A percentile compares a stretch with the other conserved stretches of the same genome.
phyloP scores from a whole-genome alignment of 2,329 filamentous ascomycete genomes.

The Seiridium unicorne region DNA sequence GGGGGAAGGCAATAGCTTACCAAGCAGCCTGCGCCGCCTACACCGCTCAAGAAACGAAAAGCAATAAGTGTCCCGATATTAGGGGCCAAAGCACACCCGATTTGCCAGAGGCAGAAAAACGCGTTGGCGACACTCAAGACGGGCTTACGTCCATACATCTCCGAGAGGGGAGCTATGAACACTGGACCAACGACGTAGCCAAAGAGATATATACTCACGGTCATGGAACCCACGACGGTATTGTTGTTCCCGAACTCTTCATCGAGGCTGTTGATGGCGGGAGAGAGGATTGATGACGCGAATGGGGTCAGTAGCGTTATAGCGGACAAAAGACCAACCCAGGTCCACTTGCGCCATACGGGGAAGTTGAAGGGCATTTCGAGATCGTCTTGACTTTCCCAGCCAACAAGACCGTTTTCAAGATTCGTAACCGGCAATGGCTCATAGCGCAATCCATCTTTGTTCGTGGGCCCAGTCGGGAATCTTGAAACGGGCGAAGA shows the following conservation, averaged over 20 bases:
- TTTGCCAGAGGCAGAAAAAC: conserved; percentile 55
- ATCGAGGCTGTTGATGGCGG: background rate
- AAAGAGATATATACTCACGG: conserved; percentile 7
- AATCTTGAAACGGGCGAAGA: too few relatives aligned
- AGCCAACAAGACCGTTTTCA: too few relatives aligned
- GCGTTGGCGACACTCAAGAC: conserved; percentile 51
- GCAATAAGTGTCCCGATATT: conserved; percentile 50
- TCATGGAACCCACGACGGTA: background rate
- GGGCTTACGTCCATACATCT: conserved; percentile 54
- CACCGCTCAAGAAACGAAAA: conserved; percentile 55
- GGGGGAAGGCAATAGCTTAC: too few relatives aligned
- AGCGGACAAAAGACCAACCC: too few relatives aligned
- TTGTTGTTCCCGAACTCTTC: conserved; percentile 5
- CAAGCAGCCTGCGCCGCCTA: conserved; percentile 43
- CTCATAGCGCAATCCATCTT: too few relatives aligned
- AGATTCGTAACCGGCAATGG: too few relatives aligned
- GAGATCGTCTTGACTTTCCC: too few relatives aligned
- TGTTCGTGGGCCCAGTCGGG: too few relatives aligned
- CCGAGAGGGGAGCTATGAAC: conserved; percentile 57
- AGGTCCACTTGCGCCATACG: too few relatives aligned
- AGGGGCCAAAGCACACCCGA: conserved; percentile 61
- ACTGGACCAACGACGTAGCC: conserved; percentile 42
- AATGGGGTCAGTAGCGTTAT: too few relatives aligned
- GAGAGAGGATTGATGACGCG: background rate
- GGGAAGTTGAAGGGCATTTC: too few relatives aligned